Conservation (phyloP, 495 filamentous ascomycete species). For the Tuber umbilicatum region DNA sequence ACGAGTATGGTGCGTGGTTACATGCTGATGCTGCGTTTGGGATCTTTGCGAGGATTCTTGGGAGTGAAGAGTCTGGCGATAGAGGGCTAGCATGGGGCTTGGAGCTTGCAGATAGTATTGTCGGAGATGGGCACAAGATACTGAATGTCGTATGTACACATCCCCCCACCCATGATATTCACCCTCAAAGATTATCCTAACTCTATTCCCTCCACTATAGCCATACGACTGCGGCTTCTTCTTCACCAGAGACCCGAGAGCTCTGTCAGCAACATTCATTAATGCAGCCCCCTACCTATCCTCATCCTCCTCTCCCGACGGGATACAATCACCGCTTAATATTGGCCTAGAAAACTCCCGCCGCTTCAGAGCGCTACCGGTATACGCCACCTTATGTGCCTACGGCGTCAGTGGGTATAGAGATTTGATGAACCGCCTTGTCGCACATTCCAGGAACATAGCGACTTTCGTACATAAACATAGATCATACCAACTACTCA, state of each 20-base stretch:
- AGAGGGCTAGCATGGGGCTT: constrained; percentile 54
- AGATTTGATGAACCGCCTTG: constrained; percentile 65
- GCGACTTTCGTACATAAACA: constrained; percentile 56
- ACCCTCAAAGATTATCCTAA: constrained; percentile 8
- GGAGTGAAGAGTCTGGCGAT: constrained; percentile 44
- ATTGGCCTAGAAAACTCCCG: constrained; percentile 87
- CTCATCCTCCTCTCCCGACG: constrained; percentile 41
- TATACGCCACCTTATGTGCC: constrained; percentile 71
- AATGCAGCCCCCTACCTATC: constrained; percentile 81
- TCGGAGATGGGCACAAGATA: constrained; percentile 80
- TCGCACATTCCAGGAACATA: constrained; percentile 61
- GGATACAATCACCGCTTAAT: constrained; percentile 75
- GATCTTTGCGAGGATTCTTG: constrained; percentile 64
- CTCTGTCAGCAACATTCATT: constrained; percentile 60
- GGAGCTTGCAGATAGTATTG: constrained; percentile 81
- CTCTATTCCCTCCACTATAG: constrained; percentile 33
- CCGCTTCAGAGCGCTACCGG: constrained; percentile 80
- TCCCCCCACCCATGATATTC: not conserved
- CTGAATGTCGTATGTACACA: constrained; percentile 61
- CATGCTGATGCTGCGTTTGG: constrained; percentile 91
- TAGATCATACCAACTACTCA: constrained; percentile 58
- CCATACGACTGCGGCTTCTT: constrained; percentile 94
- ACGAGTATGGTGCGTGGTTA: constrained; percentile 67
- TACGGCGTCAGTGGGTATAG: constrained; percentile 66
- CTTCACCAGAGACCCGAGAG: constrained; percentile 57